These are phyloP conservation scores for Phaeotremella skinneri DNA, from an alignment of 768 basidiomycete species.

Conservation along the genomic window DNA sequence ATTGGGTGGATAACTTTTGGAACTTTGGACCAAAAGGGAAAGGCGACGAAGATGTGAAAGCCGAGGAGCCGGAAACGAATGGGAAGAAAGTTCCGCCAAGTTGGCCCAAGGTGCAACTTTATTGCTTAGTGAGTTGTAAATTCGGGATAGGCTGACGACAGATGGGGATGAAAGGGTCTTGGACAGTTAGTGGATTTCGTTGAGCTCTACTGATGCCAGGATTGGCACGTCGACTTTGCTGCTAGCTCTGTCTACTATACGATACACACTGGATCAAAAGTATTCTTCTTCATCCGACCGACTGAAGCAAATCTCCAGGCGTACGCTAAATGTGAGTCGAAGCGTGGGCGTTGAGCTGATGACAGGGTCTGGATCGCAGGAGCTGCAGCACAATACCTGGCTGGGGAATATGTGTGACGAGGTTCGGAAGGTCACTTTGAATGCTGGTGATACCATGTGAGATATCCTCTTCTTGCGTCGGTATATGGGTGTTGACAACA, in stretches of 20 bases:
- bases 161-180: conserved; percentile 89
- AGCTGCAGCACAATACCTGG: conserved; percentile 83
- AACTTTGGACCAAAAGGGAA: conserved; percentile 64
- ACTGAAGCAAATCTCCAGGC: conserved; percentile 79
- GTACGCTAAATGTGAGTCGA: conserved; percentile 70
- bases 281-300: conserved; percentile 93
- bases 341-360: conserved; percentile 42
- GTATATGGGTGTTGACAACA: conserved; percentile 70
- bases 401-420: conserved; percentile 89
- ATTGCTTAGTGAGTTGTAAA: conserved; percentile 62
- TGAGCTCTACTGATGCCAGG: conserved; percentile 56
- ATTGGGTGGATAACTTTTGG: conserved; percentile 98
- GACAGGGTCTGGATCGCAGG: conserved; percentile 68
- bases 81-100: conserved; percentile 11
- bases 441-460: conserved; percentile 49
- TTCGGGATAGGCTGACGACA: conserved; percentile 6
- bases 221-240: conserved; percentile 98
- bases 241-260: conserved; percentile 98
- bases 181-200: conserved; percentile 68
- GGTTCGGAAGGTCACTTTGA: conserved; percentile 64
- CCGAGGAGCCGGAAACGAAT: conserved; percentile 11
- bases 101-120: conserved; percentile 85
- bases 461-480: conserved; percentile 42
- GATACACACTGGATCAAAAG: conserved; percentile 80
- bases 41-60: conserved; percentile 52